Percentiles rank a stretch among this genome's conserved stretches.
Evolutionary conservation across 169 alveolate species (phyloP).

Genomic region (Sarcocystis neurona): DNA sequence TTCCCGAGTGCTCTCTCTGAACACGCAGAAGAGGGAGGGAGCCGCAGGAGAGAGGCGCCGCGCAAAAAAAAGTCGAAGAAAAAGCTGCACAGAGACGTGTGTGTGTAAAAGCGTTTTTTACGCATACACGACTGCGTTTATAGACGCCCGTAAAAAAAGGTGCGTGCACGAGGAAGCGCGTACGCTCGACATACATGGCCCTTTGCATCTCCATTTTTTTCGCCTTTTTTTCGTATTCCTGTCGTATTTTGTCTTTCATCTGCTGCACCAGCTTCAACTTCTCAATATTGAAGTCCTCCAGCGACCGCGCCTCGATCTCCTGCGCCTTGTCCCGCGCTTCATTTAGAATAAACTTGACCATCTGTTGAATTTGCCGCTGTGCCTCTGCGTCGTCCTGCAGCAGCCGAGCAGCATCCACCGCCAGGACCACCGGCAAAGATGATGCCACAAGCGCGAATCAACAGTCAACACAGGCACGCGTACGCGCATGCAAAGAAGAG

Average conservation of each 20-base stretch:
- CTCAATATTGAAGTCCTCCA: slow-evolving; percentile 91
- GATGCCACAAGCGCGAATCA: no score
- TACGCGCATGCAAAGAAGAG: no score
- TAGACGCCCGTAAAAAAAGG: no score
- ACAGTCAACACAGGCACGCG: no score
- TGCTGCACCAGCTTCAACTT: slow-evolving; percentile 88
- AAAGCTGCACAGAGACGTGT: neutral
- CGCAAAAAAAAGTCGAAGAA: neutral
- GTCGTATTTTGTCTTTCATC: slow-evolving; percentile 87
- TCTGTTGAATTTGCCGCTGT: slow-evolving; percentile 90
- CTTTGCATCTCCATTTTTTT: slow-evolving; percentile 78
- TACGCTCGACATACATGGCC: slow-evolving; percentile 57
- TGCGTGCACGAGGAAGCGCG: no score
- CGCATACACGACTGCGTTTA: neutral
- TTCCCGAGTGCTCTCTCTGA: no score
- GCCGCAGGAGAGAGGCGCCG: no score
- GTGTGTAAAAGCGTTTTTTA: neutral
- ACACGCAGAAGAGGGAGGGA: no score
- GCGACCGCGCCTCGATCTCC: slow-evolving; percentile 90
- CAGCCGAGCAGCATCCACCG: no score
- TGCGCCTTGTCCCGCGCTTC: slow-evolving; percentile 94
- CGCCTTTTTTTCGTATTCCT: slow-evolving; percentile 76
- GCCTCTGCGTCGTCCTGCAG: slow-evolving; percentile 91
- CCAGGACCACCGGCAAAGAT: no score
- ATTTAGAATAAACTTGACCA: slow-evolving; percentile 91